Evolutionary conservation across 2,329 filamentous ascomycete species (phyloP).

Genomic region (Parascedosporium putredinis): DNA sequence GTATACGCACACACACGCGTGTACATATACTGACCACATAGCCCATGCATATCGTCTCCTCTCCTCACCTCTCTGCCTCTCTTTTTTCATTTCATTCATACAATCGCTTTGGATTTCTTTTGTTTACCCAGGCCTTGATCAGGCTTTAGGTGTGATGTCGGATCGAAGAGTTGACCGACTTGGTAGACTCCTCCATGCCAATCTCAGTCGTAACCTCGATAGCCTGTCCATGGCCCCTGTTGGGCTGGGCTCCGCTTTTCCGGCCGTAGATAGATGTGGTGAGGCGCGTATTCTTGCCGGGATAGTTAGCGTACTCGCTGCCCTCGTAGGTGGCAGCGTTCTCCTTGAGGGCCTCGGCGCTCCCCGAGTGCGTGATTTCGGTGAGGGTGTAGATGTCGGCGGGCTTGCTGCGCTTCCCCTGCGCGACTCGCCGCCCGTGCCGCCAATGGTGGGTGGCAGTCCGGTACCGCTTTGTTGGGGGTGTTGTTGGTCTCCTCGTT

Average conservation of each 20-base stretch:
- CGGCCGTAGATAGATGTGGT: conserved; percentile 1
- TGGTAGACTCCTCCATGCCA: conserved; percentile 3
- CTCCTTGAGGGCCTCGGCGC: conserved; percentile 1
- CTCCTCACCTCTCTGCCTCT: too few species aligned
- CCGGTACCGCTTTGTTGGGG: too few species aligned
- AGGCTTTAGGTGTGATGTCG: too few species aligned
- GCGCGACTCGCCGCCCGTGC: background rate
- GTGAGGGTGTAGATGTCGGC: background rate
- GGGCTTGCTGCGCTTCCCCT: background rate
- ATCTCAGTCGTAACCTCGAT: conserved; percentile 5
- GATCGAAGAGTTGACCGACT: too few species aligned
- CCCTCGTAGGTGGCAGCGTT: conserved; percentile 2
- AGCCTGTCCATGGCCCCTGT: background rate
- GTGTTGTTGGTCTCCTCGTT: too few species aligned
- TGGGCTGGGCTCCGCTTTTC: background rate
- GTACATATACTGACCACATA: too few species aligned
- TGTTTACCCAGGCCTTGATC: too few species aligned
- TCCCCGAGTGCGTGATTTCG: background rate
- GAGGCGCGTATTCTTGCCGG: background rate
- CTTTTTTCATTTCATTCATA: too few species aligned
- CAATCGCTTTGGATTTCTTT: too few species aligned
- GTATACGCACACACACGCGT: too few species aligned
- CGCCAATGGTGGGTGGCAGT: too few species aligned
- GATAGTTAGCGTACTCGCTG: background rate
- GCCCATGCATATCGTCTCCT: too few species aligned